Conservation (phyloP, 768 basidiomycete species). For the Daedalea quercina region DNA sequence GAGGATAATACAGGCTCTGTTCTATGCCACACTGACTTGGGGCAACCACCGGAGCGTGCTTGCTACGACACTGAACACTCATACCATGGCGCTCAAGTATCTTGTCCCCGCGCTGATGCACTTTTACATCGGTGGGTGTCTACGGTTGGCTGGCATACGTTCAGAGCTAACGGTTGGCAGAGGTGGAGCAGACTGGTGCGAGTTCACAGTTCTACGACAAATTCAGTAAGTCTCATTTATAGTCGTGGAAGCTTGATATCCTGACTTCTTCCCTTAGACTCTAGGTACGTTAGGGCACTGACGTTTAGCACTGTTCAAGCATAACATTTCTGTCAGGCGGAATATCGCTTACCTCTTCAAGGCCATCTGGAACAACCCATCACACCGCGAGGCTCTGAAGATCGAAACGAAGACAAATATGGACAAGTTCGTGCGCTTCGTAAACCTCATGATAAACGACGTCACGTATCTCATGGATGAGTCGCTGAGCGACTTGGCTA, state of each 20-base stretch:
- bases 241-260: slow-evolving; percentile 34
- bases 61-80: slow-evolving; percentile 75
- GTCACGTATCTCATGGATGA: slow-evolving; percentile 98
- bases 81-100: slow-evolving; percentile 79
- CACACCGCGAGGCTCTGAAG: slow-evolving; percentile 82
- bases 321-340: slow-evolving; percentile 38
- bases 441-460: slow-evolving; percentile 98
- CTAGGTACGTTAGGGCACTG: not conserved
- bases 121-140: slow-evolving; percentile 81
- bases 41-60: slow-evolving; percentile 68
- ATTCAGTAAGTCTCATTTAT: slow-evolving; percentile 62
- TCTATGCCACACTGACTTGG: slow-evolving; percentile 61
- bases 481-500: slow-evolving; percentile 79
- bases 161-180: slow-evolving; percentile 30
- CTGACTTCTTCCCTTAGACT: slow-evolving; percentile 1
- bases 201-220: slow-evolving; percentile 99
- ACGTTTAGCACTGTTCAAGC: too few relatives aligned
- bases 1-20: slow-evolving; percentile 47
- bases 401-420: slow-evolving; percentile 68
- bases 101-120: slow-evolving; percentile 88
- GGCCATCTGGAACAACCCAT: slow-evolving; percentile 85
- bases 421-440: slow-evolving; percentile 91
- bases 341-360: slow-evolving; percentile 86
- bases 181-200: slow-evolving; percentile 96
- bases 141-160: too few relatives aligned